These are phyloP conservation scores for Ceratocystis destructans DNA, from an alignment of 2,329 filamentous ascomycete genomes.

Conservation along the genomic window DNA sequence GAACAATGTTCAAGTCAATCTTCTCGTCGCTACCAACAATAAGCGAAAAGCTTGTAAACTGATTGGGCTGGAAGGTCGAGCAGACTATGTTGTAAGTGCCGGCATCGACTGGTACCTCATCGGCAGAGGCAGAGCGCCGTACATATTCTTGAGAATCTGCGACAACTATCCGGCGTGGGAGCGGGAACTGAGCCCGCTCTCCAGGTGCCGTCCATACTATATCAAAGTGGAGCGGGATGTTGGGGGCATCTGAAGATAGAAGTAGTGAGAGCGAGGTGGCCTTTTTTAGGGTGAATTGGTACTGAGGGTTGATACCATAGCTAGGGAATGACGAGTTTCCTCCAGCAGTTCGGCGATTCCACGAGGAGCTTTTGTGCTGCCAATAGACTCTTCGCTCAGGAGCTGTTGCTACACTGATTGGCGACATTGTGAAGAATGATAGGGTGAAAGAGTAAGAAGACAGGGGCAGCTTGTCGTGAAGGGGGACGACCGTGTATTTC, in stretches of 20 bases:
- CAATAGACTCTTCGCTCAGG: conserved; percentile 44
- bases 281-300: conserved; percentile 46
- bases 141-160: conserved; percentile 81
- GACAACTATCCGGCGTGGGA: conserved; percentile 65
- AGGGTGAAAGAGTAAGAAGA: conserved; percentile 73
- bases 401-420: conserved; percentile 49
- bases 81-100: conserved; percentile 80
- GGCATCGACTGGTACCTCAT: conserved; percentile 44
- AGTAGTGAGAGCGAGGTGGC: conserved; percentile 56
- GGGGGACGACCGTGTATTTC: conserved; percentile 49
- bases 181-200: conserved; percentile 47
- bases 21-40: conserved; percentile 49
- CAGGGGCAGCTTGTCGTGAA: conserved; percentile 64
- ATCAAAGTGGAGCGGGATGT: conserved; percentile 71
- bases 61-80: conserved; percentile 76
- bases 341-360: conserved; percentile 69
- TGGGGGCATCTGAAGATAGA: conserved; percentile 51
- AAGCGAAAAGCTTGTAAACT: conserved; percentile 60
- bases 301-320: conserved; percentile 84
- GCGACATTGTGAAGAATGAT: conserved; percentile 58
- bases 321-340: conserved; percentile 64
- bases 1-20: conserved; percentile 44
- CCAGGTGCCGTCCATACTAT: conserved; percentile 60
- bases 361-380: conserved; percentile 48
- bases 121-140: conserved; percentile 59